Percentiles rank a stretch among this genome's conserved stretches.
Conservation (phyloP, 352 stramenopile species). For the Phytophthora pisi region DNA sequence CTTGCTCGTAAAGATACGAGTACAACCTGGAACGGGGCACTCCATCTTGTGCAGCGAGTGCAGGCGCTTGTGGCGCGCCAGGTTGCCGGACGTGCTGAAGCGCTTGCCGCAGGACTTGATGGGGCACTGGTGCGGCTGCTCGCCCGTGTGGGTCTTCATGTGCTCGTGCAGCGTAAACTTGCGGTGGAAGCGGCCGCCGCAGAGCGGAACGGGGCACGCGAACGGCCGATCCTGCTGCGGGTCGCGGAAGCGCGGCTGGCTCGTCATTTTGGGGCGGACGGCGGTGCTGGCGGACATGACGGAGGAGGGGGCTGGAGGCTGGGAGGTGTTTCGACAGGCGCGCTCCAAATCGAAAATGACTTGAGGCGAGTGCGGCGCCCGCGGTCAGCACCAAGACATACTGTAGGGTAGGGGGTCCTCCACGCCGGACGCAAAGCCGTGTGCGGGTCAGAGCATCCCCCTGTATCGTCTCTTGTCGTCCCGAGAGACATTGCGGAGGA, state of each 20-base stretch:
- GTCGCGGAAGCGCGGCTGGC: constrained; percentile 27
- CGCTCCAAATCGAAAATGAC: constrained; percentile 45
- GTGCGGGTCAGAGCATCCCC: constrained; percentile 10
- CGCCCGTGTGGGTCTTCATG: constrained; percentile 79
- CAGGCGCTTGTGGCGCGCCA: constrained; percentile 69
- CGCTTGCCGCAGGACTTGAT: constrained; percentile 54
- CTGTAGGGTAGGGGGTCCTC: constrained; percentile 3
- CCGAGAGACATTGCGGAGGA: constrained; percentile 17
- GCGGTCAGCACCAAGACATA: constrained; percentile 7
- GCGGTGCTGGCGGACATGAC: constrained; percentile 23
- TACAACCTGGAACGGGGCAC: constrained; percentile 54
- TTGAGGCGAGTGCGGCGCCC: constrained; percentile 11
- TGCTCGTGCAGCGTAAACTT: constrained; percentile 78
- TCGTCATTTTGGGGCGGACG: constrained; percentile 15
- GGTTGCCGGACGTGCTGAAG: constrained; percentile 64
- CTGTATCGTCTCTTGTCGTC: constrained; percentile 5
- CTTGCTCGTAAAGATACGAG: constrained; percentile 62
- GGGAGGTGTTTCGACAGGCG: constrained; percentile 24
- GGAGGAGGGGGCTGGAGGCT: not conserved
- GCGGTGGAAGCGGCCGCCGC: constrained; percentile 60
- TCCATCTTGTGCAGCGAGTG: constrained; percentile 67
- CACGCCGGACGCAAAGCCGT: not conserved
- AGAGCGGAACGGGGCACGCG: constrained; percentile 37
- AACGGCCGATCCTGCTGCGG: constrained; percentile 41
- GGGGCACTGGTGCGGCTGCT: constrained; percentile 69